Base-by-base conservation (phyloP, 768 basidiomycete species). In the Porphyrellus cyaneotinctus region DNA sequence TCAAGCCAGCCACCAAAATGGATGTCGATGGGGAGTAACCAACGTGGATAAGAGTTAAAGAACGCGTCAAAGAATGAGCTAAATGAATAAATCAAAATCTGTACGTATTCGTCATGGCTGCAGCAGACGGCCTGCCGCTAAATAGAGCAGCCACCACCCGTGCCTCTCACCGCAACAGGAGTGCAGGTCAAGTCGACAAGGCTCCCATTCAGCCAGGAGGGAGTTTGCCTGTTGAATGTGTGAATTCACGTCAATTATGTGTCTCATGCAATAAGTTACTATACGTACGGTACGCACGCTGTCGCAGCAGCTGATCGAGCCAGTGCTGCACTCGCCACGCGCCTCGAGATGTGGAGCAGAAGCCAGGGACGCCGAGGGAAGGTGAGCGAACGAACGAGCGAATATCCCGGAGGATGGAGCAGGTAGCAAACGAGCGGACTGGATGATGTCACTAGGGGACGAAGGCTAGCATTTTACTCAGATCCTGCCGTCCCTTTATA, bases 371-470 rank as follows among this genome's bases (percentile, higher is more conserved):
- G 47, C 58, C 15, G 62, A 26, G 23, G 58, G 53, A n/a, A 55
- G 47, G 42, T 59, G 23, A 18, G 60, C 45, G 42, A 63, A 36
- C 47, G 58, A 11, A 22, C 59, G 58, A 59, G 63, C 42, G 44
- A 62, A 55, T 56, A 47, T 43, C 18, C 12, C 17, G 37, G 24
- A 45, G 35, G 47, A 31, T 37, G 44, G 33, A 12, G 13, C 6
- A 15, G 33, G 26, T 35, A 33, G 18, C n/a, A 17, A 48, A 49
- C 26, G 39, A 50, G 38, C 23, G 50, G 46, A 52, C 39, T 39
- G 47, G 47, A 15, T 31, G 38, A 45, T 46, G 31, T n/a, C 46
- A 43, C 6, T 15, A 45, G 32, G 47, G 2, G 11, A 30, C n/a
- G 26, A 46, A n/a, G 23, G 43, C 54, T 48, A 46, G 5, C 1